phyloP scores from a whole-genome alignment of 768 basidiomycete genomes.

The Daedaleopsis sinensis region DNA sequence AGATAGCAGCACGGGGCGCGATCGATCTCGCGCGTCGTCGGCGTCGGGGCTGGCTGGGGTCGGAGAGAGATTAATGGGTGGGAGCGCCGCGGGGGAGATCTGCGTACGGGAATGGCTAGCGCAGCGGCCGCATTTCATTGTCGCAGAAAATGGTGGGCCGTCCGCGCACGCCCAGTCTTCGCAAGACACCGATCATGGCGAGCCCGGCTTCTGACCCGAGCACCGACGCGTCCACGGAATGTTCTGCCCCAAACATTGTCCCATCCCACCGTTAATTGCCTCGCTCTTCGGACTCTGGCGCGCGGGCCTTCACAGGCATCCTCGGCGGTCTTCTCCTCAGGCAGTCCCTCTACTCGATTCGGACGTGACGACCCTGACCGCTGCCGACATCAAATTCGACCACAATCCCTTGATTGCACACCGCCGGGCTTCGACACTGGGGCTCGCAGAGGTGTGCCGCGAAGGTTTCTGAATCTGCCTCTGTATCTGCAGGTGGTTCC shows the following conservation, averaged over 20 bases:
- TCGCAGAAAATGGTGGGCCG: too few species aligned
- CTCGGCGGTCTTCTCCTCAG: background rate
- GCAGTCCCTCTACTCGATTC: background rate
- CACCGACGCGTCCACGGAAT: background rate
- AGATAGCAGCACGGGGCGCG: too few species aligned
- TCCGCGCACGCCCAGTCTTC: background rate
- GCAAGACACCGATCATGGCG: background rate
- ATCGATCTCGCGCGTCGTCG: background rate
- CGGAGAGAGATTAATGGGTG: too few species aligned
- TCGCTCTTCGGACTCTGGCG: background rate
- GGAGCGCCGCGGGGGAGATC: background rate
- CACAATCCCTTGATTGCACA: too few species aligned
- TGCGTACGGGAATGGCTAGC: background rate
- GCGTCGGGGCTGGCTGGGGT: too few species aligned
- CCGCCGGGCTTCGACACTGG: too few species aligned
- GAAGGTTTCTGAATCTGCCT: too few species aligned
- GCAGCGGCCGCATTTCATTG: background rate
- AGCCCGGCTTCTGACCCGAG: background rate
- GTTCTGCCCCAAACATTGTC: background rate
- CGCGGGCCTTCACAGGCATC: background rate
- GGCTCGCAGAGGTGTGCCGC: too few species aligned
- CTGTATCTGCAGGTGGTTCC: background rate
- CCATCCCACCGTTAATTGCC: background rate
- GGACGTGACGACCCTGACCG: too few species aligned
- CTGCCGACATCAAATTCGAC: too few species aligned